Base-by-base conservation (phyloP, 2,329 filamentous ascomycete species). In the Diaporthe capsici region DNA sequence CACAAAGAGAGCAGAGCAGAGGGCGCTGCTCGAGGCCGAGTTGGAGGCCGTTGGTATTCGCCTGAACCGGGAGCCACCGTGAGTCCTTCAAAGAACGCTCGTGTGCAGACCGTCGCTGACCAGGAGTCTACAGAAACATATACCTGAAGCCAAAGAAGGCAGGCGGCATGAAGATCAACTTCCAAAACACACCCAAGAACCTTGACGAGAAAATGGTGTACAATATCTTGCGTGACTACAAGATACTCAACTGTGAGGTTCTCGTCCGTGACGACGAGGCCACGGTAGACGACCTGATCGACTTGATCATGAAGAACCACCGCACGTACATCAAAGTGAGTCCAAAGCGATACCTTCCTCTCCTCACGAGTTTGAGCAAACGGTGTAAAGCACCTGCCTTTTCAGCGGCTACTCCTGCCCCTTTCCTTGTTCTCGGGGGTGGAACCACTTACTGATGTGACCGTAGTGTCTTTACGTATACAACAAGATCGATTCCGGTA, bases 301-400 rank as follows among this genome's bases (percentile, higher is more conserved):
- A 99, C 84, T 95, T 98, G 77, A 98, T 99, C 85, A 98, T 98
- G 96, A 98, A 97, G 85, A 95, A 98, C 83, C 97, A 99, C 88
- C 90, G 97, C 82, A 99, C 98, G 85, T 99, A 99, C 88, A 98
- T 99, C 88, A 92, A 89, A 20, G 65, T 70, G 22, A 70, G 65
- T 55, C 17, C 10, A 17, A 20, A 28, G n/a, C n/a, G 80, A n/a
- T 13, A 5, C 47, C n/a, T 25, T 37, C 7, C 25, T 22, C 2
- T 34, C 28, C 20, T 28, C 28, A 4, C 37, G 42, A 34, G 22
- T 37, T 31, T 12, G 63, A 28, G 28, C 25, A 49, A 34, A 65
- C 2, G 9, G 13, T 44, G 60, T 10, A 31, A 6, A 31, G 61
- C 28, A 37, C 42, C 28, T 34, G 22, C 44, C 25, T 17, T 15